Evolutionary conservation across 345 rosid genomes (phyloP), one percentile per base, ranked within the genome.

Genomic region (Hypericum androsaemum): DNA sequence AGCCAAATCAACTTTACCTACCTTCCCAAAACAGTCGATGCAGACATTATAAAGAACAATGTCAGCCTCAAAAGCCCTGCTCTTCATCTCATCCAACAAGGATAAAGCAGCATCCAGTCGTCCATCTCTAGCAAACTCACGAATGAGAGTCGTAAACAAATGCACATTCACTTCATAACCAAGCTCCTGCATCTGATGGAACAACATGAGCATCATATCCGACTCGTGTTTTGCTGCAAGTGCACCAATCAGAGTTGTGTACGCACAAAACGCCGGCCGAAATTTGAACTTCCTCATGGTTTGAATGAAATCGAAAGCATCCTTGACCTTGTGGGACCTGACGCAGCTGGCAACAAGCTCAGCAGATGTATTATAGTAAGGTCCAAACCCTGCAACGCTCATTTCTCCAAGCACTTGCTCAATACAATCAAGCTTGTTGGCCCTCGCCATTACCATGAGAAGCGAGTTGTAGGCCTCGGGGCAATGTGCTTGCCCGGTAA

Each of bases 1-100:
- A 9, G 95, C 98, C 88, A 88, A 82, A 63, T 92, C 95, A 49
- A 83, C 82, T 37, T 83, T 88, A 5, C 97, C 97, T 38, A 59
- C 88, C 84, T 85, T 83, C 62, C 97, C 98, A 12, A 92, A 92
- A 65, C 90, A 75, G 59, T 92, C 97, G 52, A 92, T 85, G 74
- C 97, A 92, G 12, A 92, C 97, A 59, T 92, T 92, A 58, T 88
- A 92, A 61, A 92, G 90, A 57, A 88, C 95, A 62, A 81, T 69
- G 54, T 92, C 96, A 42, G 76, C 98, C 47, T 81, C 65, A 56
- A 76, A 73, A 54, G 71, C 68, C 74, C 80, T 80, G 72, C 85
- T 92, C 69, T 74, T 92, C 94, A 88, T 77, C 77, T 92, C 96
- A 51, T 82, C 98, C 74, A 92, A 77, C 58, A 92, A 71, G 41